phyloP scores from a whole-genome alignment of 768 basidiomycete genomes.

The Lentinus brumalis region DNA sequence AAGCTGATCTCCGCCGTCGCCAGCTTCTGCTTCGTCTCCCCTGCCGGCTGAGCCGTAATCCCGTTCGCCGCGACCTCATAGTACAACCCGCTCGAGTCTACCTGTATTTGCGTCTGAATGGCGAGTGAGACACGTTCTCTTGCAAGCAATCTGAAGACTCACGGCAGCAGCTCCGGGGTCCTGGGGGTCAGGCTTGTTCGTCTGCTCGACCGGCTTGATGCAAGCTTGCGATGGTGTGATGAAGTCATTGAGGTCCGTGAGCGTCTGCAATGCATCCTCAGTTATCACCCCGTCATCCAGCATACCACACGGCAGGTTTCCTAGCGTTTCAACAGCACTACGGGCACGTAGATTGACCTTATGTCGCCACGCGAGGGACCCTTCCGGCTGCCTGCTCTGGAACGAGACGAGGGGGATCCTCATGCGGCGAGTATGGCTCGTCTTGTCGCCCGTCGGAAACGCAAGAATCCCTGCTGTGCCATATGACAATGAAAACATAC shows the following conservation, averaged over 20 bases:
- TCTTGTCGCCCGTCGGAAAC: too few species aligned
- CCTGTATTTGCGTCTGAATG: constrained; percentile 83
- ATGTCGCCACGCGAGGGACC: too few species aligned
- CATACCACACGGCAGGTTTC: too few species aligned
- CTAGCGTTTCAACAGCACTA: too few species aligned
- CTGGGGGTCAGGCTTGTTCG: constrained; percentile 44
- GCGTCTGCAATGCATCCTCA: constrained; percentile 52
- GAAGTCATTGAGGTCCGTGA: constrained; percentile 96
- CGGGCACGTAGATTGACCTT: too few species aligned
- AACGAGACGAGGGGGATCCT: too few species aligned
- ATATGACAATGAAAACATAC: constrained; percentile 42
- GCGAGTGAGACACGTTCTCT: constrained; percentile 27
- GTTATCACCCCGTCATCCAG: background rate
- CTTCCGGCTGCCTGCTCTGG: too few species aligned
- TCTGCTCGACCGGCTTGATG: constrained; percentile 87
- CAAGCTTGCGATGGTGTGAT: constrained; percentile 96
- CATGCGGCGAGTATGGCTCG: too few species aligned
- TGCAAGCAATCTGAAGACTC: constrained; percentile 15
- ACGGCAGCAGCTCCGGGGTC: constrained; percentile 48
- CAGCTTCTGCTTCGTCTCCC: constrained; percentile 56
- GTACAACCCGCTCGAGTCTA: constrained; percentile 84
- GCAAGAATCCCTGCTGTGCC: too few species aligned
- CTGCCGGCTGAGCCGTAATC: constrained; percentile 14
- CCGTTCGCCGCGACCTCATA: constrained; percentile 68
- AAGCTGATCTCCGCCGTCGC: constrained; percentile 94